Base-by-base conservation (phyloP, 108 stramenopile species). In the Chaetoceros muelleri region DNA sequence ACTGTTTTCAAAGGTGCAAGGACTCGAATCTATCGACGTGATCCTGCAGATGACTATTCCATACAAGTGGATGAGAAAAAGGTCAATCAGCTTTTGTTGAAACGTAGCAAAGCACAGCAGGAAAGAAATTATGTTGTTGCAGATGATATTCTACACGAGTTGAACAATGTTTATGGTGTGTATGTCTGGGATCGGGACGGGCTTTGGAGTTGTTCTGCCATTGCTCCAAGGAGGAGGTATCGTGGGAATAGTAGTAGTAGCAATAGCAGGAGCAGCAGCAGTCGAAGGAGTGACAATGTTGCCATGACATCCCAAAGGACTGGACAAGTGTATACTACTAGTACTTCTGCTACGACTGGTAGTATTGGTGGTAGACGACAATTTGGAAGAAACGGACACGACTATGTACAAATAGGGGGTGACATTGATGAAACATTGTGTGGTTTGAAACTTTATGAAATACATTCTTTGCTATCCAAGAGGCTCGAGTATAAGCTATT, bases 341-440 rank as follows among this genome's bases (percentile, higher is more conserved):
- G n/a, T n/a, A n/a, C n/a, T n/a, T n/a, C n/a, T n/a, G n/a, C n/a
- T n/a, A n/a, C n/a, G n/a, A n/a, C n/a, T n/a, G n/a, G n/a, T n/a
- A n/a, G n/a, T n/a, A n/a, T n/a, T n/a, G n/a, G n/a, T n/a, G n/a
- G n/a, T n/a, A n/a, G n/a, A n/a, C n/a, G 64, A 16, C 47, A 74
- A 44, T 85, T 90, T 58, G 84, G 84, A 45, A 71, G 75, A 24
- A 53, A 70, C 31, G 88, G 88, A 24, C 90, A 91, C 59, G 90
- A 91, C 57, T 92, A 92, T 64, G 18, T 49, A 13, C 74, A 76
- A 48, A 65, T 55, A 16, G 83, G 76, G 26, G 70, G 48, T 10
- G 69, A 70, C 0, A 80, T 64, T 53, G 34, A 40, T 40, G 56
- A 70, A 7, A 28, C 58, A 0, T 56, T 89, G 18, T 26, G 64